phyloP scores from a whole-genome alignment of 257 asterid species.

The Petunia axillaris region DNA sequence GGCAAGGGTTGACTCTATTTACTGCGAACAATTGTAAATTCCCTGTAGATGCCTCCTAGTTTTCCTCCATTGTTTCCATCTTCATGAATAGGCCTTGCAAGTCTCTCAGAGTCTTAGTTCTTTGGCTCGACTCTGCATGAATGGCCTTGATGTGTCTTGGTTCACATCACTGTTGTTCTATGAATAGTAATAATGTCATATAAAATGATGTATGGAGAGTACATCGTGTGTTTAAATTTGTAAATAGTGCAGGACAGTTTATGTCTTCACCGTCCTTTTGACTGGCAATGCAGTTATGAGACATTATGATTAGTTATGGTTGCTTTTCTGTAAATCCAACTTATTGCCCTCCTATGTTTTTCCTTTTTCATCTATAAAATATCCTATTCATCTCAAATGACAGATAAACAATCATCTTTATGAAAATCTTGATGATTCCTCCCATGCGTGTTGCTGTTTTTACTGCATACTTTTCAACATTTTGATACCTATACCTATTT shows the following conservation, averaged over 20 bases:
- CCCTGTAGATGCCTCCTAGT: too few relatives aligned
- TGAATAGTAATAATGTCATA: constrained; percentile 4
- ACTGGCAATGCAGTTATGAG: not conserved
- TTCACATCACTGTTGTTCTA: not conserved
- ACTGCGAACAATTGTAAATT: too few relatives aligned
- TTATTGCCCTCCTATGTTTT: not conserved
- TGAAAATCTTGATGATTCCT: constrained; percentile 6
- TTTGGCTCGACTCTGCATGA: too few relatives aligned
- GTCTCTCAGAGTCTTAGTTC: too few relatives aligned
- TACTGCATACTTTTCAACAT: not conserved
- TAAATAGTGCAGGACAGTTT: not conserved
- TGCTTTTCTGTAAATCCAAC: not conserved
- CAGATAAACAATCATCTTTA: not conserved
- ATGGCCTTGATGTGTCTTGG: too few relatives aligned
- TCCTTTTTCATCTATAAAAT: not conserved
- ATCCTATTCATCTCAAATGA: constrained; percentile 10
- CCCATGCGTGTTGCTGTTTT: not conserved
- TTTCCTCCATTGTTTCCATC: too few relatives aligned
- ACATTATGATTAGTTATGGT: not conserved
- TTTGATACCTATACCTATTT: not conserved
- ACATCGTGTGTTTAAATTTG: constrained; percentile 12
- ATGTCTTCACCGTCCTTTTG: not conserved
- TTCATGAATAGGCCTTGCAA: too few relatives aligned
- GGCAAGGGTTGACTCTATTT: too few relatives aligned
- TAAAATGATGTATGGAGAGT: not conserved